Conservation (phyloP, 495 filamentous ascomycete species). For the Podospora bellae-mahoneyi region DNA sequence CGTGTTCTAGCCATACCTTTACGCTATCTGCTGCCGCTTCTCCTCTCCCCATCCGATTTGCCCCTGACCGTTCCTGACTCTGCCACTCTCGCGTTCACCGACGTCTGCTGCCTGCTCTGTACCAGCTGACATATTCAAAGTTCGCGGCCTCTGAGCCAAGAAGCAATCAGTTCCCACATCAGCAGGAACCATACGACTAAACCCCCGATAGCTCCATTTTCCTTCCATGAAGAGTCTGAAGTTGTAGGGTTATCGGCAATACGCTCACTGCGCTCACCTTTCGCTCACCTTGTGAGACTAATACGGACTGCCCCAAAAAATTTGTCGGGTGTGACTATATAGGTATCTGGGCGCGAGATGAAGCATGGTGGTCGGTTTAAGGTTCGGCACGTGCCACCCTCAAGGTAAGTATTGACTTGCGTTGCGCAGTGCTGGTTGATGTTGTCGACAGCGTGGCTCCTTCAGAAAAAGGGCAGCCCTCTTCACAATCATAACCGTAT, state of each 20-base stretch:
- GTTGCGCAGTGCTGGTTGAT: too few relatives aligned
- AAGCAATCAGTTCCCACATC: conserved; percentile 4
- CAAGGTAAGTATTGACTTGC: too few relatives aligned
- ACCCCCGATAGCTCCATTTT: conserved; percentile 6
- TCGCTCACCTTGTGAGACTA: too few relatives aligned
- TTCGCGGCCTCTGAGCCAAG: conserved; percentile 5
- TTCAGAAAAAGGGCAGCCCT: too few relatives aligned
- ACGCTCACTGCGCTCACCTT: too few relatives aligned
- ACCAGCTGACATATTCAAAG: conserved; percentile 6
- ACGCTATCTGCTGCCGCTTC: conserved; percentile 7
- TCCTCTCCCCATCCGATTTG: not conserved
- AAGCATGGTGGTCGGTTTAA: too few relatives aligned
- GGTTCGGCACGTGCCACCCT: too few relatives aligned
- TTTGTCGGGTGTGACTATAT: too few relatives aligned
- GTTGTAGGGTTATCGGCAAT: not conserved
- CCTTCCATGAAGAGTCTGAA: conserved; percentile 4
- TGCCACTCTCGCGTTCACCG: conserved; percentile 2
- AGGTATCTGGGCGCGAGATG: too few relatives aligned
- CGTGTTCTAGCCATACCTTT: conserved; percentile 5
- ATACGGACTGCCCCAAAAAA: too few relatives aligned
- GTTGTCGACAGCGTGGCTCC: too few relatives aligned
- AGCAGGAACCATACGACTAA: conserved; percentile 1
- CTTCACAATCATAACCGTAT: too few relatives aligned
- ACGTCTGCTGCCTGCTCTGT: conserved; percentile 6
- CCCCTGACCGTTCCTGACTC: conserved; percentile 5